Conservation (phyloP, 805 yeast genomes). For the Huiozyma sinensis region DNA sequence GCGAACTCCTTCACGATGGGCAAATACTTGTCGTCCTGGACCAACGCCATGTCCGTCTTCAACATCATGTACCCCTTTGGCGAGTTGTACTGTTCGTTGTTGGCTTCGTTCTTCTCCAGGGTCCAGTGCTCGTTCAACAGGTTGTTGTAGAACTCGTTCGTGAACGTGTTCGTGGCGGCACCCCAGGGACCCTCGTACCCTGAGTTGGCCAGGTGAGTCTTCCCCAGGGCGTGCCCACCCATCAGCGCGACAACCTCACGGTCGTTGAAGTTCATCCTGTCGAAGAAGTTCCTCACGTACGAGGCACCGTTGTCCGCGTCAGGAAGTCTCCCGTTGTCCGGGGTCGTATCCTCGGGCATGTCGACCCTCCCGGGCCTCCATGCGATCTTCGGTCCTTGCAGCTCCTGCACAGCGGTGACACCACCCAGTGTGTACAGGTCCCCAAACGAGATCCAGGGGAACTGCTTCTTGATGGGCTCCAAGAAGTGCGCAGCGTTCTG, state of each 20-base stretch:
- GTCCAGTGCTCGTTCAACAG: conserved; percentile 46
- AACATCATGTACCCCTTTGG: conserved; percentile 73
- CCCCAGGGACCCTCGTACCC: conserved; percentile 93
- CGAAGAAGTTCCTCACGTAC: conserved; percentile 55
- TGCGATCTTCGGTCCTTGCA: conserved; percentile 65
- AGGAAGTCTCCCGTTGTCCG: conserved; percentile 65
- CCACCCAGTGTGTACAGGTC: conserved; percentile 77
- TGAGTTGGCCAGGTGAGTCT: conserved; percentile 57
- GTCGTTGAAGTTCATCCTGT: conserved; percentile 57
- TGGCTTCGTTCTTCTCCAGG: conserved; percentile 45
- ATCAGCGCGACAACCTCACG: conserved; percentile 63
- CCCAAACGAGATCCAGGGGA: conserved; percentile 66
- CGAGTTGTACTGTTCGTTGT: conserved; percentile 54
- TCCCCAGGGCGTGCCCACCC: conserved; percentile 71
- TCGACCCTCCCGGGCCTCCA: conserved; percentile 83
- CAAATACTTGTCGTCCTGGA: conserved; percentile 49
- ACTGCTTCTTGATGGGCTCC: conserved; percentile 42
- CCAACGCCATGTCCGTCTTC: conserved; percentile 65
- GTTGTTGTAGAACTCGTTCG: conserved; percentile 59
- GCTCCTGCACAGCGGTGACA: conserved; percentile 64
- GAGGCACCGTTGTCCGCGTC: conserved; percentile 54
- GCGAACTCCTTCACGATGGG: conserved; percentile 61
- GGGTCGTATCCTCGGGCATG: conserved; percentile 37
- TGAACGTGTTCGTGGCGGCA: conserved; percentile 60
- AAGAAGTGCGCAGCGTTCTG: conserved; percentile 45